Percentiles rank a stretch among this genome's conserved stretches.
These are phyloP conservation scores for Colletotrichum abscissum DNA, from an alignment of 2,329 filamentous ascomycete genomes.

Conservation along the genomic window DNA sequence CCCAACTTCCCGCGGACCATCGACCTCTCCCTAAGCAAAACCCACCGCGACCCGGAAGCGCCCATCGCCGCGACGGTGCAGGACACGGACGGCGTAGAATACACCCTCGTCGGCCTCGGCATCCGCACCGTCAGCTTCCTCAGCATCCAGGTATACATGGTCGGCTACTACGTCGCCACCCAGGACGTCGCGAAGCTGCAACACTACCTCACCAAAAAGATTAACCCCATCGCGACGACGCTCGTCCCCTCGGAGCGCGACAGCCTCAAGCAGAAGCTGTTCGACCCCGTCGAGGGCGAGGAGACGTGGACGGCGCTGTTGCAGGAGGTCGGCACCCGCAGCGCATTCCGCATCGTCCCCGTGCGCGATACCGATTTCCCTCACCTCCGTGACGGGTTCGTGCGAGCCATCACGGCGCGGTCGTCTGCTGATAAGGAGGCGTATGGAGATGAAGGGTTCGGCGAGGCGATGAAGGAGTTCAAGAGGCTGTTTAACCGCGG, in stretches of 20 bases:
- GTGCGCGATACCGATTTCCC: conserved; percentile 95
- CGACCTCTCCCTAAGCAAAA: conserved; percentile 62
- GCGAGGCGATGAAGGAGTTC: conserved; percentile 79
- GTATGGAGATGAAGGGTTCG: conserved; percentile 80
- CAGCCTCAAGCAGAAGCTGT: conserved; percentile 73
- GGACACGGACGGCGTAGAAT: conserved; percentile 69
- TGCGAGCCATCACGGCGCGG: conserved; percentile 83
- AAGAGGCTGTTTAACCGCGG: conserved; percentile 84
- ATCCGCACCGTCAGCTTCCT: conserved; percentile 92
- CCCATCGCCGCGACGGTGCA: conserved; percentile 51
- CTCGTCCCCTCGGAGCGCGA: conserved; percentile 86
- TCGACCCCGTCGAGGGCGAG: conserved; percentile 76
- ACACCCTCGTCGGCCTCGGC: conserved; percentile 88
- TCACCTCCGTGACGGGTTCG: conserved; percentile 91
- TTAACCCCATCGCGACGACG: conserved; percentile 83
- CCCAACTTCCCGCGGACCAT: conserved; percentile 82
- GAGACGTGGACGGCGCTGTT: conserved; percentile 81
- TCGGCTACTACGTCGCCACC: conserved; percentile 90
- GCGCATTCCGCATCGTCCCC: conserved; percentile 84
- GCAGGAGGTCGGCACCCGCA: conserved; percentile 74
- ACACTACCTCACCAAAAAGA: conserved; percentile 77
- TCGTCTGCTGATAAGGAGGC: conserved; percentile 67
- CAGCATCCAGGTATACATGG: conserved; percentile 91
- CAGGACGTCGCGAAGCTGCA: conserved; percentile 86
- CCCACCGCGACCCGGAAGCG: conserved; percentile 37